Evolutionary conservation across 1,284 basidiomycete genomes (phyloP).

Genomic region (Irpex lacteus): DNA sequence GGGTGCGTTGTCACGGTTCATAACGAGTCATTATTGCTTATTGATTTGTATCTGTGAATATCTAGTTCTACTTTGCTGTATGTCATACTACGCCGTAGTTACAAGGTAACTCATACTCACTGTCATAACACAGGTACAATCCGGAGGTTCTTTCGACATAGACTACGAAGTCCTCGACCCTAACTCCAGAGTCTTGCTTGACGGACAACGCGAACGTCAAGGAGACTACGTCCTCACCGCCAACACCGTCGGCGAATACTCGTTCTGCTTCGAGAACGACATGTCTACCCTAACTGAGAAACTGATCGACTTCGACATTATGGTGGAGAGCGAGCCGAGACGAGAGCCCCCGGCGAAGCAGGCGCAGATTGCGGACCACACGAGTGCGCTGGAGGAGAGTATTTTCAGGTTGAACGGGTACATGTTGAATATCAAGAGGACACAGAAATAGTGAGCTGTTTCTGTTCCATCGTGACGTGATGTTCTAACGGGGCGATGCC

Average conservation of each 20-base stretch:
- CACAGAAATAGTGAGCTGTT: constrained; percentile 80
- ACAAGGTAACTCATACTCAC: constrained; percentile 24
- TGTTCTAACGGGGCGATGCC: constrained; percentile 3
- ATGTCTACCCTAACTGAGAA: constrained; percentile 89
- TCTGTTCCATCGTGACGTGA: constrained; percentile 10
- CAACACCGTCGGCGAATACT: constrained; percentile 91
- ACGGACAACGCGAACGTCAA: constrained; percentile 86
- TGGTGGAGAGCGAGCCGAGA: constrained; percentile 94
- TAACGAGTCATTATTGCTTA: background rate
- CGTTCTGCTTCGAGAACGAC: constrained; percentile 99
- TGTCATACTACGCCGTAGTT: constrained; percentile 17
- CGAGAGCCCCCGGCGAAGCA: constrained; percentile 79
- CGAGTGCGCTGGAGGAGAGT: constrained; percentile 88
- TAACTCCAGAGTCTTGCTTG: constrained; percentile 80
- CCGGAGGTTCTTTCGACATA: constrained; percentile 95
- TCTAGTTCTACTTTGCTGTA: constrained; percentile 60
- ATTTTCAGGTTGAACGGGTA: constrained; percentile 86
- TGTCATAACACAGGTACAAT: constrained; percentile 70
- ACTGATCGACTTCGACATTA: constrained; percentile 95
- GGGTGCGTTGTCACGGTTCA: constrained; percentile 47
- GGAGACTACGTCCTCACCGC: constrained; percentile 98
- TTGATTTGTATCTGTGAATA: background rate
- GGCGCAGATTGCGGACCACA: constrained; percentile 86
- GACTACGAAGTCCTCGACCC: constrained; percentile 95
- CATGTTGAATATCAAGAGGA: constrained; percentile 83